These are phyloP conservation scores for Buddleja alternifolia DNA, from an alignment of 257 asterid species.

Conservation along the genomic window DNA sequence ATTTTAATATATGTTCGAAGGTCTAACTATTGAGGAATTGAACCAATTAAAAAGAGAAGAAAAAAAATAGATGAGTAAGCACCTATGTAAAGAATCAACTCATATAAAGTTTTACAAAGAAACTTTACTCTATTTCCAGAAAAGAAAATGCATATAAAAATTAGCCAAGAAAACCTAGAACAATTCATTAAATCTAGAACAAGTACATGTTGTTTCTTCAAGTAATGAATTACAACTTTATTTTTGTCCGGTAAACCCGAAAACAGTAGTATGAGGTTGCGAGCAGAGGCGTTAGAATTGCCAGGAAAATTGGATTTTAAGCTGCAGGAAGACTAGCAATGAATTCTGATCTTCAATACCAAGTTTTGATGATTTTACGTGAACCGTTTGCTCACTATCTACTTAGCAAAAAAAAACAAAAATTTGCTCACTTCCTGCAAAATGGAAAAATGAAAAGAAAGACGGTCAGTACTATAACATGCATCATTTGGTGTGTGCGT, in stretches of 20 bases:
- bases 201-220: neutral
- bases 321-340: constrained; percentile 16
- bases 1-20: too few species aligned
- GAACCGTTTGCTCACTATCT: neutral
- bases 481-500: neutral
- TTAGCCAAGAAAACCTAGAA: too few species aligned
- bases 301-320: neutral
- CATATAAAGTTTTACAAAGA: too few species aligned
- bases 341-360: constrained; percentile 15
- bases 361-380: neutral
- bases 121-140: too few species aligned
- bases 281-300: neutral
- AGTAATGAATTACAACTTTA: neutral
- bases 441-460: neutral
- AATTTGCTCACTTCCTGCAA: neutral
- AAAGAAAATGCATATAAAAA: too few species aligned
- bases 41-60: too few species aligned
- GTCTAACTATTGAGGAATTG: too few species aligned
- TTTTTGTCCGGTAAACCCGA: constrained; percentile 9
- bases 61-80: too few species aligned
- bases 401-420: too few species aligned
- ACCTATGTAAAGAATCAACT: too few species aligned
- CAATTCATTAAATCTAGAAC: neutral
- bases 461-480: neutral
- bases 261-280: constrained; percentile 12